Base-by-base conservation (phyloP, 768 basidiomycete genomes). In the Panaeolus papilionaceus region DNA sequence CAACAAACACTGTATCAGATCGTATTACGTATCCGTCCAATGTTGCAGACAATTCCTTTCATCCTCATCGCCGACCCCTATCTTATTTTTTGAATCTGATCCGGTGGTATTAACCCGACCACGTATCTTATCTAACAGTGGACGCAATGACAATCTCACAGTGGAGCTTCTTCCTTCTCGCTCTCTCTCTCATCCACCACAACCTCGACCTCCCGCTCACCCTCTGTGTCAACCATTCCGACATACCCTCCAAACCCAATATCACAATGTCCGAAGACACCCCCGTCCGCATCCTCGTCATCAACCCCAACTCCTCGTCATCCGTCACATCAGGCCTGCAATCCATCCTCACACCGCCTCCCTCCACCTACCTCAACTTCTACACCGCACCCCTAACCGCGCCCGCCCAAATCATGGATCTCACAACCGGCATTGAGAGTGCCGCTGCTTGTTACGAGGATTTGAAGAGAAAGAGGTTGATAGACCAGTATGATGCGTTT, bases 301-400 rank as follows among this genome's bases (percentile, higher is more conserved):
- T 81, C 71, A 81, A 80, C 71, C 79, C 80, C 51, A 80, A 80
- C 66, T 79, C 79, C 20, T 76, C 79, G 5, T 40, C 69, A 47
- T 78, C 79, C 4, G 75, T 82, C 20, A 81, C 81, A 14, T 63
- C 73, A 8, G 80, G 79, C 18, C 72, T 81, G 23, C 39, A 66
- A 54, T 67, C 72, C 49, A 66, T 65, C 9, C 71, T 81, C 26
- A 16, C n/a, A 14, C 79, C 79, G 11, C 79, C 79, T 20, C 75
- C 72, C 18, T 72, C 73, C 6, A 61, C 40, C 2, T 58, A 33
- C 54, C 72, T 80, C 14, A 38, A 70, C 12, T 81, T 78, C 65
- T 80, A 80, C 71, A 81, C 80, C 2, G 78, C 74, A 20, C 78
- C 78, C 5, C 64, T 51, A 23, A 68, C 73, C 61, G 78, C 78